Evolutionary conservation across 2,329 filamentous ascomycete species (phyloP).

Genomic region (Tolypocladium inflatum): DNA sequence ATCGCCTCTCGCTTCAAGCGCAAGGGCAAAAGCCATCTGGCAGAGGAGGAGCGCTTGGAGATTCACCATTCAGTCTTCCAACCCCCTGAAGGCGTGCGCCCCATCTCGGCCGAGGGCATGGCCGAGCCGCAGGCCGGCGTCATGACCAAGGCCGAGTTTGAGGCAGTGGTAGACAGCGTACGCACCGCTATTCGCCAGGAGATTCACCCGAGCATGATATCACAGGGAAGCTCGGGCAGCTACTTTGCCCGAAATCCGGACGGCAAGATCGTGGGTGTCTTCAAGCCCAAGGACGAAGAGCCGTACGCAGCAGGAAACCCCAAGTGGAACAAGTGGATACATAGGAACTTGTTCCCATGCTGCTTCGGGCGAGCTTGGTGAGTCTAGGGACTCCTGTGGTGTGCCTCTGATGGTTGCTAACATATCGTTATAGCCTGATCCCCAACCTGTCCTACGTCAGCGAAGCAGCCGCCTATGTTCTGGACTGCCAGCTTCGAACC

Average conservation of each 20-base stretch:
- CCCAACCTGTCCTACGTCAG: conserved; percentile 97
- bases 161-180: conserved; percentile 84
- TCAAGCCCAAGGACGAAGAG: conserved; percentile 98
- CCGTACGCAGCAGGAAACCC: conserved; percentile 94
- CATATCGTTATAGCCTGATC: conserved; percentile 52
- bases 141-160: conserved; percentile 74
- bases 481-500: conserved; percentile 82
- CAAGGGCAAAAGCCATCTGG: conserved; percentile 58
- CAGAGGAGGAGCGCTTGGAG: conserved; percentile 80
- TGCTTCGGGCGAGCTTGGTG: conserved; percentile 89
- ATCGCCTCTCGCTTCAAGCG: conserved; percentile 97
- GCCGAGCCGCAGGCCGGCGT: conserved; percentile 53
- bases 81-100: conserved; percentile 76
- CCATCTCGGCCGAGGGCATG: conserved; percentile 66
- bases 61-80: conserved; percentile 98
- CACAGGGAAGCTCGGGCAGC: conserved; percentile 93
- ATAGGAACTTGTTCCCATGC: conserved; percentile 93
- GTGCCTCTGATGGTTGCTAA: background rate
- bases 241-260: conserved; percentile 91
- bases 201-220: conserved; percentile 89
- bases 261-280: conserved; percentile 93
- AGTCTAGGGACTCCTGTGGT: conserved; percentile 11
- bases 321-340: conserved; percentile 99
- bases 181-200: conserved; percentile 80
- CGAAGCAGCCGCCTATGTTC: conserved; percentile 91